Evolutionary conservation across 495 filamentous ascomycete genomes (phyloP), one percentile per base, ranked within the genome.

Genomic region (Chlorociboria aeruginascens): DNA sequence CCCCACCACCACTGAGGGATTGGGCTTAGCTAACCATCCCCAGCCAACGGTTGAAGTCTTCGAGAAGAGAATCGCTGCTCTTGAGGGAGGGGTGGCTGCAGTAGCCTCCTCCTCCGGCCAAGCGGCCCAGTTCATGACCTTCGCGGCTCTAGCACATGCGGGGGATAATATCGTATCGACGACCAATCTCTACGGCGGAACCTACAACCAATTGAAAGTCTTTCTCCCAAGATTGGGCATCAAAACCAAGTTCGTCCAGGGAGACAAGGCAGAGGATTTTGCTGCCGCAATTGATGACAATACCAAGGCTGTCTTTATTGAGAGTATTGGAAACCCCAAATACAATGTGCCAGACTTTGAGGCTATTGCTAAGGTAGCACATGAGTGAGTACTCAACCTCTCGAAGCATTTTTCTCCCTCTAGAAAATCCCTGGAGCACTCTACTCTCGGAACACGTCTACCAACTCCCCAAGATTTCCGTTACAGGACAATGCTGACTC

Each of bases 181-280:
- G 3, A 83, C 79, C 44, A 96, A 94, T 62, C 68, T 98, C 35
- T 98, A 98, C 63, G 92, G 92, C 34, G 92, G 92, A 57, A 97
- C 92, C 7, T 98, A 97, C 70, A 98, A 97, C 64, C 93, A 97
- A 64, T 80, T 98, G 68, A 98, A 98, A 68, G 89, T 97, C 31
- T 70, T 89, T 48, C 71, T 97, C 42, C 83, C 87, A 12, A 82
- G 92, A 7, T 63, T 94, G 37, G 93, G 93, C 40, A 89, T 98
- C 56, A 73, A 65, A 25, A 93, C 89, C 51, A 96, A 89, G 71
- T 98, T 97, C 60, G 77, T 97, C 52, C 69, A 78, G 30, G 86
- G 86, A 6, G 89, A 98, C 64, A 78, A 77, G n/a, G 69, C 86
- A 10, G 79, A 80, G 49, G 88, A 90, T 60, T 84, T 97, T 54